phyloP scores from a whole-genome alignment of 495 filamentous ascomycete genomes.

The Copromyces sp. region DNA sequence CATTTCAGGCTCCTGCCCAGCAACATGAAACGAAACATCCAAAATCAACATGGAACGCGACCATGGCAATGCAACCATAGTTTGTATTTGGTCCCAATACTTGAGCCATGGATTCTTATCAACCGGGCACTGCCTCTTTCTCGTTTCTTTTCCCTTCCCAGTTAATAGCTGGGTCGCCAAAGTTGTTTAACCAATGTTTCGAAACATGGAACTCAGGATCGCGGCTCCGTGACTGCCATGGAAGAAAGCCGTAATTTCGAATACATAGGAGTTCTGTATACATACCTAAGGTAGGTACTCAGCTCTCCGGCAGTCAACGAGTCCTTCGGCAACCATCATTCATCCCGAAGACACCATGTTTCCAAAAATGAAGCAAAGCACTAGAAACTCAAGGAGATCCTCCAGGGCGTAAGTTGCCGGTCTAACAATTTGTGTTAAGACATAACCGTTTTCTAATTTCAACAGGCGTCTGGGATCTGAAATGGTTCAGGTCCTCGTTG shows the following conservation, averaged over 20 bases:
- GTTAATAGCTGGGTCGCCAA: background rate
- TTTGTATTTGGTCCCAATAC: background rate
- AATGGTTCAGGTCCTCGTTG: conserved; percentile 32
- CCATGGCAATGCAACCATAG: background rate
- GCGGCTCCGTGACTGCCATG: background rate
- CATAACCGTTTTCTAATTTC: background rate
- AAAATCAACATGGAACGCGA: background rate
- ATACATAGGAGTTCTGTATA: background rate
- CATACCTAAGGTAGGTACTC: no score
- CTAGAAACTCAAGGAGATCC: background rate
- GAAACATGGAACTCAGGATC: background rate
- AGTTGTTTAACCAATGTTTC: background rate
- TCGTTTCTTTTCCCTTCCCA: background rate
- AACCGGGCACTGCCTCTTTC: background rate
- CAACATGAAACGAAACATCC: background rate
- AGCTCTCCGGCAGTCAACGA: background rate
- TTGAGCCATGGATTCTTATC: background rate
- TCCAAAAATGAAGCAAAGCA: background rate
- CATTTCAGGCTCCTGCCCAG: background rate
- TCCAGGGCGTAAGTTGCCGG: background rate
- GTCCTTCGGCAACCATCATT: background rate
- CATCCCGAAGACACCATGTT: background rate
- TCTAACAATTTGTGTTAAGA: background rate
- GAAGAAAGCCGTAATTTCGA: background rate
- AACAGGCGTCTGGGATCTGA: conserved; percentile 21